A percentile compares a stretch with the other conserved stretches of the same genome.
Evolutionary conservation across 2,329 filamentous ascomycete species (phyloP).

Genomic region (Neonectria coccinea): DNA sequence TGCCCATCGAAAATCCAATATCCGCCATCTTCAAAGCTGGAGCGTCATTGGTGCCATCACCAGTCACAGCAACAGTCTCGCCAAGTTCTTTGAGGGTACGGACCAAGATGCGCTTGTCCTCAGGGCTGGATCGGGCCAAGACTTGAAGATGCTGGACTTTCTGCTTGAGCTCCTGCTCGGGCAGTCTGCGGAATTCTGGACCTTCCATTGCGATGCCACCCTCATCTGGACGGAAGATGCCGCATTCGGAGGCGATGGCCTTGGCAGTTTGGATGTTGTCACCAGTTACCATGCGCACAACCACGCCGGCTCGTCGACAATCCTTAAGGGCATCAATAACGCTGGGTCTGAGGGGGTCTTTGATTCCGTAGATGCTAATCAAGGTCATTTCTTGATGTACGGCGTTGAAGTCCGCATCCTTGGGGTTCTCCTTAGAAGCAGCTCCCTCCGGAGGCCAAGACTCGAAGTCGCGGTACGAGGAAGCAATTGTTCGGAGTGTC

Average conservation of each 20-base stretch:
- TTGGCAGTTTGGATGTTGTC: slow-evolving; percentile 59
- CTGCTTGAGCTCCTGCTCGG: slow-evolving; percentile 63
- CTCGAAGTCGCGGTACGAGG: slow-evolving; percentile 79
- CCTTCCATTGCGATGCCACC: slow-evolving; percentile 75
- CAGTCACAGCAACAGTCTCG: slow-evolving; percentile 69
- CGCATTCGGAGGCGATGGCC: slow-evolving; percentile 60
- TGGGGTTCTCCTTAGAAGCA: slow-evolving; percentile 71
- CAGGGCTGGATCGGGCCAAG: slow-evolving; percentile 73
- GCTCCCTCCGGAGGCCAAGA: slow-evolving; percentile 76
- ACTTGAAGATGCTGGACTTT: slow-evolving; percentile 72
- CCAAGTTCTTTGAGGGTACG: slow-evolving; percentile 71
- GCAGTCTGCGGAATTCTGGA: slow-evolving; percentile 67
- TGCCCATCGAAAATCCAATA: slow-evolving; percentile 74
- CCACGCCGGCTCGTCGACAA: slow-evolving; percentile 74
- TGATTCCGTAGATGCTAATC: slow-evolving; percentile 70
- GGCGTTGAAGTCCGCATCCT: slow-evolving; percentile 61
- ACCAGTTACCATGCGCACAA: slow-evolving; percentile 73
- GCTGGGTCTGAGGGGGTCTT: slow-evolving; percentile 72
- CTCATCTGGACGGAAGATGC: slow-evolving; percentile 57
- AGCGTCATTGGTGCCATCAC: slow-evolving; percentile 73
- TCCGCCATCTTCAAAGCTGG: slow-evolving; percentile 71
- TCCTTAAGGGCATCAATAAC: slow-evolving; percentile 72
- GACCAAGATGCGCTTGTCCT: slow-evolving; percentile 74
- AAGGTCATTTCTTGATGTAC: slow-evolving; percentile 58
- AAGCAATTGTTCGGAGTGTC: slow-evolving; percentile 79